Evolutionary conservation across 768 basidiomycete genomes (phyloP), one percentile per base, ranked within the genome.

Genomic region (Asterophora lycoperdoides): DNA sequence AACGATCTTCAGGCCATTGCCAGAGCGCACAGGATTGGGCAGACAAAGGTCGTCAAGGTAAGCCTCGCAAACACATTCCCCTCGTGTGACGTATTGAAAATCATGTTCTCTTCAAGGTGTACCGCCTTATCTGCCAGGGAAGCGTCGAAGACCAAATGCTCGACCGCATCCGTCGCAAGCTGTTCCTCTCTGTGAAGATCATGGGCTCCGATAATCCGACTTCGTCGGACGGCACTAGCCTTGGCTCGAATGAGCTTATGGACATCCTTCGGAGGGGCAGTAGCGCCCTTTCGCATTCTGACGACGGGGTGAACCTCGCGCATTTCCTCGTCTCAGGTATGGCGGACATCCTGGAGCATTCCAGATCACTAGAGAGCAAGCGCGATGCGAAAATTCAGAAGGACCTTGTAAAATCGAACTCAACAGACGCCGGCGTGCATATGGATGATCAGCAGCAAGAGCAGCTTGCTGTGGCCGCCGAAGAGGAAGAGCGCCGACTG

Each of bases 1-100:
- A 90, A 88, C 61, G 89, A 92, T 62, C 67, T 91, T 5, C 89
- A 91, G 65, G 89, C 89, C 0, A 89, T 91, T 63, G 89, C 89
- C 18, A 76, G 89, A 35, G 89, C 89, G 0, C 89, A 91, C 63
- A 79, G 89, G 8, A 86, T 88, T 46, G 86, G 86, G 5, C 86
- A 89, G 62, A 86, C 77, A 44, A 86, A 85, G 58, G 68, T 69
- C 19, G 86, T 89, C 51, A 79, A 84, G 63, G 80, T 80, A 57
- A 19, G 58, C 15, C 9, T 5, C 23, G 23, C 30, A 17, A 8
- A 28, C 4, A 20, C 1, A 20, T 17, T 29, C 17, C 11, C 2
- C 14, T 30, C 32, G 8, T 28, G 38, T 20, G 18, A n/a, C 30
- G 33, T 14, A 44, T 48, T 48, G 15, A 49, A 14, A n/a, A n/a